Percentiles rank a stretch among this genome's conserved stretches.
These are phyloP conservation scores for Papiliotrema terrestris DNA, from an alignment of 1,284 basidiomycete species.

Conservation along the genomic window DNA sequence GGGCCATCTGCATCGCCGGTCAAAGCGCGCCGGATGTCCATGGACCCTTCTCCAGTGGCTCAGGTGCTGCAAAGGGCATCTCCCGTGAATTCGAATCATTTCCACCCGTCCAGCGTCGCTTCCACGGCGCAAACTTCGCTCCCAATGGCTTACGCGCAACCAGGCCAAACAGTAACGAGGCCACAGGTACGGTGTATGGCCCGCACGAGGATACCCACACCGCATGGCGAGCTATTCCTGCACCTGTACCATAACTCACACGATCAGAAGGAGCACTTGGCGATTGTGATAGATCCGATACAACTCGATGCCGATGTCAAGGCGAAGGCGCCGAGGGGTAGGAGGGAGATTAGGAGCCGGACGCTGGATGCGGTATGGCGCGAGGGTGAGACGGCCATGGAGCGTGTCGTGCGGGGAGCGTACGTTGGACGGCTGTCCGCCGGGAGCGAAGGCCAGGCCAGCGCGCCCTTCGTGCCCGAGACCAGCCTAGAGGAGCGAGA, in stretches of 20 bases:
- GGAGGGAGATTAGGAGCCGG: slow-evolving; percentile 66
- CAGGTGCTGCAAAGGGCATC: slow-evolving; percentile 38
- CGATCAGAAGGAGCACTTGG: slow-evolving; percentile 98
- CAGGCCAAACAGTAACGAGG: neutral
- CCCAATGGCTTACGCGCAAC: neutral
- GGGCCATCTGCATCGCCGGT: slow-evolving; percentile 6
- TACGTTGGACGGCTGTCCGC: slow-evolving; percentile 73
- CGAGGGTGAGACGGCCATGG: slow-evolving; percentile 84
- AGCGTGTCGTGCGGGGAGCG: slow-evolving; percentile 88
- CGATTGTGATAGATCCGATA: slow-evolving; percentile 87
- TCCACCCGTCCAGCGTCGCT: slow-evolving; percentile 8
- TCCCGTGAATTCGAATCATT: slow-evolving; percentile 18
- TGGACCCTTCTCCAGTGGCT: slow-evolving; percentile 40
- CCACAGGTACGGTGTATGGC: slow-evolving; percentile 69
- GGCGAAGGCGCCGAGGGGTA: slow-evolving; percentile 26
- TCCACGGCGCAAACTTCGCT: neutral
- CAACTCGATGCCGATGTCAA: slow-evolving; percentile 58
- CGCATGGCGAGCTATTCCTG: slow-evolving; percentile 88
- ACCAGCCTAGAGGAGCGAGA: slow-evolving; percentile 3
- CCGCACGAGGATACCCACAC: slow-evolving; percentile 93
- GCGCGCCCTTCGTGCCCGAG: slow-evolving; percentile 6
- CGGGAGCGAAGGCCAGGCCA: slow-evolving; percentile 32
- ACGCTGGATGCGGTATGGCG: slow-evolving; percentile 84
- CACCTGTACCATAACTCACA: slow-evolving; percentile 75
- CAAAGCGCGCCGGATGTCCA: slow-evolving; percentile 40